Percentiles rank a stretch among this genome's conserved stretches.
Evolutionary conservation across 208 protist species (phyloP).

Genomic region (Leishmania tarentolae): DNA sequence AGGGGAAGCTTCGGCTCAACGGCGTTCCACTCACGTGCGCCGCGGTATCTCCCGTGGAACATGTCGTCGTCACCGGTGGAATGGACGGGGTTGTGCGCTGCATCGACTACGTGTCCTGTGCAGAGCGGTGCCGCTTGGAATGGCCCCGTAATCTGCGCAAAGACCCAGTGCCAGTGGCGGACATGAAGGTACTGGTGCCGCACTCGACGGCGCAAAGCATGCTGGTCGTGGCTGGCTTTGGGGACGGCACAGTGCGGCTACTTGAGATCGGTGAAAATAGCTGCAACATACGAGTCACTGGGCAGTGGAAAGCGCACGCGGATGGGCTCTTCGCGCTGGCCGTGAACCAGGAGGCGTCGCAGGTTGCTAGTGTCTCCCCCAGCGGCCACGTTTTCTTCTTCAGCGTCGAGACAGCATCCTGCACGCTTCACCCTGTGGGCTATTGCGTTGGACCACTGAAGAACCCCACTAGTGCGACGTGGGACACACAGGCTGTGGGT

Average conservation of each 20-base stretch:
- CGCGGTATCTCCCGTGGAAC: slow-evolving; percentile 74
- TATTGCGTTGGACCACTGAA: slow-evolving; percentile 72
- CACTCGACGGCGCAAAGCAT: slow-evolving; percentile 15
- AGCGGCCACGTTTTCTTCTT: slow-evolving; percentile 96
- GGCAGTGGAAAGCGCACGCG: slow-evolving; percentile 76
- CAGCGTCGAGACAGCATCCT: slow-evolving; percentile 28
- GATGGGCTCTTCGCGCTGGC: slow-evolving; percentile 59
- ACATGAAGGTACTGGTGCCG: slow-evolving; percentile 20
- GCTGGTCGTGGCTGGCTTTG: slow-evolving; percentile 79
- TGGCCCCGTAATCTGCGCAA: slow-evolving; percentile 7
- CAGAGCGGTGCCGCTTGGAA: slow-evolving; percentile 43
- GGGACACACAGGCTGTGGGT: slow-evolving; percentile 42
- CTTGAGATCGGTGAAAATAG: slow-evolving; percentile 33
- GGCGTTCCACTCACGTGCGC: slow-evolving; percentile 87
- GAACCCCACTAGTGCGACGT: slow-evolving; percentile 60
- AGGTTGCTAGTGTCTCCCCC: slow-evolving; percentile 81
- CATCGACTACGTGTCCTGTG: slow-evolving; percentile 85
- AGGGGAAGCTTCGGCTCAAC: slow-evolving; percentile 76
- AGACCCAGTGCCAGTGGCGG: slow-evolving; percentile 15
- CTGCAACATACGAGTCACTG: slow-evolving; percentile 25
- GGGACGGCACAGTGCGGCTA: slow-evolving; percentile 87
- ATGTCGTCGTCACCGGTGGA: slow-evolving; percentile 87
- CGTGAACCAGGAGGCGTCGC: slow-evolving; percentile 54
- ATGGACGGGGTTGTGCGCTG: slow-evolving; percentile 92
- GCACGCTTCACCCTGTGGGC: slow-evolving; percentile 65